phyloP scores from a whole-genome alignment of 2,329 filamentous ascomycete species.

The Colletotrichum higginsianum region DNA sequence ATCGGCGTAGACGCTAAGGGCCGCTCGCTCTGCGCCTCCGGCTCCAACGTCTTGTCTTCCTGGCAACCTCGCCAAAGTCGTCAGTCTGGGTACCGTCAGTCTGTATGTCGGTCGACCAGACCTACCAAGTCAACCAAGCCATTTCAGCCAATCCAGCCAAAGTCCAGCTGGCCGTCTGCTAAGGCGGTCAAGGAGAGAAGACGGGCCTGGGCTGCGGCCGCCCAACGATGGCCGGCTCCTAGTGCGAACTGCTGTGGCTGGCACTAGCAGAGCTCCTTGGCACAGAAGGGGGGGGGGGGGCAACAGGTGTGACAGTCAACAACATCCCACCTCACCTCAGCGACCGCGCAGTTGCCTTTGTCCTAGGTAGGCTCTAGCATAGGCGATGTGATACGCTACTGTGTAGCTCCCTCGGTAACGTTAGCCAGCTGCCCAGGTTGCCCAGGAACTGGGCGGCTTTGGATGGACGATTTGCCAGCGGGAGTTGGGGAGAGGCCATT shows the following conservation, averaged over 20 bases:
- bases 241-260: conserved; percentile 36
- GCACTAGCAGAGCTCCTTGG: conserved; percentile 16
- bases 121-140: not conserved
- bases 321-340: conserved; percentile 25
- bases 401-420: not conserved
- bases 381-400: conserved; percentile 3
- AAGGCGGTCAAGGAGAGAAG: conserved; percentile 6
- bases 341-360: conserved; percentile 6
- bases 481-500: conserved; percentile 6
- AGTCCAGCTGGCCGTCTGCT: conserved; percentile 20
- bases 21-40: not conserved
- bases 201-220: conserved; percentile 31
- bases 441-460: conserved; percentile 24
- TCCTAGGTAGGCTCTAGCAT: not conserved
- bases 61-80: conserved; percentile 13
- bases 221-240: conserved; percentile 25
- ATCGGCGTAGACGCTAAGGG: conserved; percentile 16
- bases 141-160: conserved; percentile 14
- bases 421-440: conserved; percentile 25
- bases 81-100: too few species aligned
- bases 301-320: conserved; percentile 35
- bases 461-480: conserved; percentile 21
- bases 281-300: not conserved
- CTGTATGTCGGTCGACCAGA: not conserved
- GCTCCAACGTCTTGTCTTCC: conserved; percentile 10